These are phyloP conservation scores for Calonectria pteridis DNA, from an alignment of 2,329 filamentous ascomycete genomes.

Conservation along the genomic window DNA sequence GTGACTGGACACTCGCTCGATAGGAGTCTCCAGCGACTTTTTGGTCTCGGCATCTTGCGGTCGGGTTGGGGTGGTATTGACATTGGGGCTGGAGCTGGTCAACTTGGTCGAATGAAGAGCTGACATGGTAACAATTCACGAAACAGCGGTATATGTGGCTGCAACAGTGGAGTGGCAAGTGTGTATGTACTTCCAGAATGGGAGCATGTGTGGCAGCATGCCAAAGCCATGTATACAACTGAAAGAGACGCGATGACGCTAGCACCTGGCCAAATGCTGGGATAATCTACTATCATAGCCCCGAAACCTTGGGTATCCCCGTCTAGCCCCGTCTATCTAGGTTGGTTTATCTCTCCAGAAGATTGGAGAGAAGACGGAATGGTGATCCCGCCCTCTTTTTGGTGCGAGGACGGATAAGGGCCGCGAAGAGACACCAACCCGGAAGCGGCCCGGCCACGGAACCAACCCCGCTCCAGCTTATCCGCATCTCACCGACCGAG, in stretches of 20 bases:
- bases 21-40: background rate
- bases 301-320: background rate
- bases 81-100: background rate
- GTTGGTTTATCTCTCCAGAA: background rate
- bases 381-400: background rate
- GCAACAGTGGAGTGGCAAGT: background rate
- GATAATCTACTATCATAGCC: background rate
- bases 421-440: background rate
- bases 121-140: background rate
- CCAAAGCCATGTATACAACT: background rate
- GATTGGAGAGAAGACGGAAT: background rate
- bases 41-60: background rate
- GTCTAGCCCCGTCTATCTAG: background rate
- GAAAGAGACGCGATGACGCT: background rate
- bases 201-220: background rate
- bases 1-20: constrained; percentile 15
- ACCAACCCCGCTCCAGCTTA: constrained; percentile 1
- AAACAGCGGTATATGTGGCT: background rate
- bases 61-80: background rate
- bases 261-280: background rate
- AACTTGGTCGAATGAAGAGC: background rate
- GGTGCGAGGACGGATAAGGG: background rate
- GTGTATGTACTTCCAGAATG: background rate
- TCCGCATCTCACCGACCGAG: background rate
- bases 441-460: constrained; percentile 18